These are phyloP conservation scores for Zymoseptoria pseudotritici DNA, from an alignment of 2,329 filamentous ascomycete genomes.

Conservation along the genomic window DNA sequence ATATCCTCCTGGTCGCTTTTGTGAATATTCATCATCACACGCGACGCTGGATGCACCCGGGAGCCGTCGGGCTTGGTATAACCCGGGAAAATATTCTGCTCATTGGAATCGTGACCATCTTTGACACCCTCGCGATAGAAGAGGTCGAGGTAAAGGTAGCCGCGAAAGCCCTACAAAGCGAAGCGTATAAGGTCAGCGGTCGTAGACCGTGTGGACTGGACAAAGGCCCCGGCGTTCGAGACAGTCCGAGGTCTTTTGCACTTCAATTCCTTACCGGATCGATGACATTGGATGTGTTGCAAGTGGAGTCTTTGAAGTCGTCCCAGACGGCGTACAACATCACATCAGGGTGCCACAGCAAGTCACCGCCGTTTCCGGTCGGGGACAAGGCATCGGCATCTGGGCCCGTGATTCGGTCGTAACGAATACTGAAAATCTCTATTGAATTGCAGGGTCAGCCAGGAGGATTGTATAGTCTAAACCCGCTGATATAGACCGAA, in stretches of 20 bases:
- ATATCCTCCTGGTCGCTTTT: neutral
- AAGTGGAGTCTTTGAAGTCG: neutral
- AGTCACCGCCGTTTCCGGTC: constrained; percentile 9
- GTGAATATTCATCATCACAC: constrained; percentile 4
- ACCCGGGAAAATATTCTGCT: constrained; percentile 2
- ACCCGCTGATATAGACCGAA: too few relatives aligned
- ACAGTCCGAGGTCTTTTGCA: too few relatives aligned
- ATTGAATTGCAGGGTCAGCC: too few relatives aligned
- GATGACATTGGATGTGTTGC: neutral
- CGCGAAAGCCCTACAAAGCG: constrained; percentile 1
- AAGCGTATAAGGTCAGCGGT: too few relatives aligned
- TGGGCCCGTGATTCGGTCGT: constrained; percentile 39
- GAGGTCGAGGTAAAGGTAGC: constrained; percentile 12
- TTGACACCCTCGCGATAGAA: constrained; percentile 1
- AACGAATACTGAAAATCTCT: constrained; percentile 7
- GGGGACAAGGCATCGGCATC: constrained; percentile 52
- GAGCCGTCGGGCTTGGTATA: constrained; percentile 2
- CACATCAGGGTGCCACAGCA: constrained; percentile 11
- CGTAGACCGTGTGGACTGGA: too few relatives aligned
- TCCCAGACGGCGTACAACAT: constrained; percentile 11
- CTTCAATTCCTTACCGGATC: neutral
- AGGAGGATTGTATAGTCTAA: too few relatives aligned
- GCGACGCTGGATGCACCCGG: constrained; percentile 4
- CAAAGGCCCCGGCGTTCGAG: too few relatives aligned
- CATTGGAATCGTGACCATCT: neutral